Evolutionary conservation across 495 filamentous ascomycete species (phyloP).

Genomic region (Neurospora sp.): DNA sequence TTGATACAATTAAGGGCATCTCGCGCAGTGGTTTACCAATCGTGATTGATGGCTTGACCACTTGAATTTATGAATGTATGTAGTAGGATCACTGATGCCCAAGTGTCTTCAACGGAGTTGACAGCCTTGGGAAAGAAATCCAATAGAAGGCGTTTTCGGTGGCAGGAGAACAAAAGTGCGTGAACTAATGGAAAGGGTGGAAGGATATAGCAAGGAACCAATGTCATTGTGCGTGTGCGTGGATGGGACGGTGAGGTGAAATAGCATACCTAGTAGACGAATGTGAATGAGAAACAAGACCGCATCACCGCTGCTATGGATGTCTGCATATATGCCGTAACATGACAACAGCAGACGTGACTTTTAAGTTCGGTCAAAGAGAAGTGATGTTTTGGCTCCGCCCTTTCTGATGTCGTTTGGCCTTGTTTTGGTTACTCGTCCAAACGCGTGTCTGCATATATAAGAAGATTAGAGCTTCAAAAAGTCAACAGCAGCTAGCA

Average conservation of each 20-base stretch:
- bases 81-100: not conserved
- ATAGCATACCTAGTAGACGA: not conserved
- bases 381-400: not conserved
- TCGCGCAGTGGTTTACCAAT: not conserved
- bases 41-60: not conserved
- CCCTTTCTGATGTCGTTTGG: not conserved
- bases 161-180: not conserved
- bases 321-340: not conserved
- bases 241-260: not conserved
- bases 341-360: not conserved
- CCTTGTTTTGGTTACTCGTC: not conserved
- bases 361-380: not conserved
- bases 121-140: not conserved
- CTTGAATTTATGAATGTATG: not conserved
- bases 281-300: not conserved
- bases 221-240: not conserved
- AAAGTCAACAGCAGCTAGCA: not conserved
- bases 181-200: not conserved
- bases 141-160: not conserved
- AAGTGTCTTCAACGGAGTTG: not conserved
- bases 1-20: not conserved
- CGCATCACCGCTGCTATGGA: not conserved
- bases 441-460: not conserved
- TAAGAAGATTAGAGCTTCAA: not conserved
- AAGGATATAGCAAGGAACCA: not conserved